Evolutionary conservation across 441 rosid genomes (phyloP).

Genomic region (Adansonia rubrostipa): DNA sequence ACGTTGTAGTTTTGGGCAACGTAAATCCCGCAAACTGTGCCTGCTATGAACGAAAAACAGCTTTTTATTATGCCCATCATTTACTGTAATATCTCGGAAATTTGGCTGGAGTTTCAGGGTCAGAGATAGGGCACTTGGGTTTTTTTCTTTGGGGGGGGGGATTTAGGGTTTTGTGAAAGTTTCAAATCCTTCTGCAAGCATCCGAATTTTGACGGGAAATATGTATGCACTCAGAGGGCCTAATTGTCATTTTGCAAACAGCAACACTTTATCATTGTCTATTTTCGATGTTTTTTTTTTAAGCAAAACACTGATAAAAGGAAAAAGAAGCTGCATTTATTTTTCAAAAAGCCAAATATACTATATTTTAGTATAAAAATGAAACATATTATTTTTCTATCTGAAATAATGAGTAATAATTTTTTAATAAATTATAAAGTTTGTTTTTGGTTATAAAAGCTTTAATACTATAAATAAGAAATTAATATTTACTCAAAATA

Average conservation of each 20-base stretch:
- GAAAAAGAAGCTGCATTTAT: too few relatives aligned
- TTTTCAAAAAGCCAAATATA: too few relatives aligned
- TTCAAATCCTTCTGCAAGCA: neutral
- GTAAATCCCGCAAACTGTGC: conserved; percentile 74
- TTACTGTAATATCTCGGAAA: neutral
- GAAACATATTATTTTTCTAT: too few relatives aligned
- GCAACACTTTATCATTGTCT: neutral
- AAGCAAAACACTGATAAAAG: neutral
- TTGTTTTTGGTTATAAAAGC: too few relatives aligned
- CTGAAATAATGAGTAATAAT: too few relatives aligned
- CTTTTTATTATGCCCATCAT: conserved; percentile 75
- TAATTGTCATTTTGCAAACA: neutral
- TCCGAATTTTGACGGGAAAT: neutral
- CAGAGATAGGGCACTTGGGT: neutral
- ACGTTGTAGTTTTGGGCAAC: conserved; percentile 89
- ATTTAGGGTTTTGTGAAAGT: neutral
- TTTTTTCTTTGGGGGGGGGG: neutral
- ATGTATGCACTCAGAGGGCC: neutral
- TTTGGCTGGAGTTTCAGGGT: neutral
- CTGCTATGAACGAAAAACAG: conserved; percentile 64
- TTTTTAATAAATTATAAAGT: too few relatives aligned
- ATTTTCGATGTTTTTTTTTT: neutral
- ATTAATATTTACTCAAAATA: too few relatives aligned
- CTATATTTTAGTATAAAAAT: too few relatives aligned
- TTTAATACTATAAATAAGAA: too few relatives aligned